A percentile compares a stretch with the other conserved stretches of the same genome.
Evolutionary conservation across 805 yeast genomes (phyloP).

Genomic region (Kazachstania bromeliacearum): DNA sequence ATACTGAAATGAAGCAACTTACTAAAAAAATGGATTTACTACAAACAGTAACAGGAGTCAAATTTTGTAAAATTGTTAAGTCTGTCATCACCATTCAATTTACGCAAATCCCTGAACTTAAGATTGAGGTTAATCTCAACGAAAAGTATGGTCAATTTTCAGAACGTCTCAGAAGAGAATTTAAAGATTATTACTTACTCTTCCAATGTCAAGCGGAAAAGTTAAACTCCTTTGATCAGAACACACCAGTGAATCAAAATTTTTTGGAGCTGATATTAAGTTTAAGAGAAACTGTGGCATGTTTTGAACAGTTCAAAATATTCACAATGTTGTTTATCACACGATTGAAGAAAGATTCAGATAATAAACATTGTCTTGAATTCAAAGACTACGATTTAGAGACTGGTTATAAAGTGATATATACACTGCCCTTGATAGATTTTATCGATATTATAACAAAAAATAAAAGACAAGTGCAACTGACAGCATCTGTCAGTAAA

Average conservation of each 20-base stretch:
- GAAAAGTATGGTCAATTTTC: not conserved
- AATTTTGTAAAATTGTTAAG: not conserved
- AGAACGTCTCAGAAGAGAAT: not conserved
- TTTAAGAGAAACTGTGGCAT: not conserved
- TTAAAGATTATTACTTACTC: too few species aligned
- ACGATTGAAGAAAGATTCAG: not conserved
- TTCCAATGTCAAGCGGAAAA: too few species aligned
- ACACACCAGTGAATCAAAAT: too few species aligned
- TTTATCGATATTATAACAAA: not conserved
- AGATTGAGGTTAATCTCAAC: not conserved
- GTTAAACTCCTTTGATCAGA: too few species aligned
- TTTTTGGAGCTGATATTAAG: not conserved
- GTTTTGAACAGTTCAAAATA: not conserved
- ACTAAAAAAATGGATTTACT: not conserved
- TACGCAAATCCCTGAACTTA: not conserved
- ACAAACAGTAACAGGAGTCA: not conserved
- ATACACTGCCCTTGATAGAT: not conserved
- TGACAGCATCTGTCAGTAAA: not conserved
- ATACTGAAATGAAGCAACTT: not conserved
- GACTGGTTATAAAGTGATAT: not conserved
- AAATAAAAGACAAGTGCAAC: not conserved
- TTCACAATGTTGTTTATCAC: not conserved
- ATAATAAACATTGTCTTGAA: too few species aligned
- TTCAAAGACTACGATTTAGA: not conserved
- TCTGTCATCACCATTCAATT: not conserved